These are phyloP conservation scores for Neurospora sp. DNA, from an alignment of 495 filamentous ascomycete species.

Conservation along the genomic window DNA sequence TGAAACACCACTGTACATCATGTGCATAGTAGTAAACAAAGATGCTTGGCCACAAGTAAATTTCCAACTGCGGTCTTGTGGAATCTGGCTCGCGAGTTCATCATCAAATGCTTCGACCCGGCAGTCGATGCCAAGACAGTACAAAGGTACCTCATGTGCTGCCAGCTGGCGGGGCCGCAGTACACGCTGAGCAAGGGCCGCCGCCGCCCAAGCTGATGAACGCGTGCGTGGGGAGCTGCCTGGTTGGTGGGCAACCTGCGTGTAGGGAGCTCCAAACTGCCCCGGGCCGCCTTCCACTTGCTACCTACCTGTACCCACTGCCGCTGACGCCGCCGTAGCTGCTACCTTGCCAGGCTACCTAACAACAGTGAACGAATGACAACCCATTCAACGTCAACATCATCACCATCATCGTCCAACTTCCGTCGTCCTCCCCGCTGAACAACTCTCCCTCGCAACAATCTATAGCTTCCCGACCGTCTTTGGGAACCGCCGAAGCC, in stretches of 20 bases:
- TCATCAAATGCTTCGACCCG: too few species aligned
- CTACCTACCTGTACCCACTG: background rate
- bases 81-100: too few species aligned
- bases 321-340: background rate
- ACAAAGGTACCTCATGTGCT: background rate
- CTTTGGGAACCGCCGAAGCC: background rate
- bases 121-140: background rate
- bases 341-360: background rate
- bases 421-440: background rate
- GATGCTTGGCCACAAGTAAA: background rate
- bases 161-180: background rate
- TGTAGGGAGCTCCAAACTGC: constrained; percentile 5
- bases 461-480: background rate
- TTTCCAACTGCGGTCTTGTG: background rate
- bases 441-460: background rate
- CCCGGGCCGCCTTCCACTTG: background rate
- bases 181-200: background rate
- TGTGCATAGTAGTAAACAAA: background rate
- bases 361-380: background rate
- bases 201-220: constrained; percentile 1
- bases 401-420: background rate
- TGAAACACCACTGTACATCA: background rate
- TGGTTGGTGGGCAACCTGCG: background rate
- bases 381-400: background rate
- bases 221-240: constrained; percentile 12